Evolutionary conservation across 176 grass and related monocot species (phyloP).

Genomic region (Zea mays): DNA sequence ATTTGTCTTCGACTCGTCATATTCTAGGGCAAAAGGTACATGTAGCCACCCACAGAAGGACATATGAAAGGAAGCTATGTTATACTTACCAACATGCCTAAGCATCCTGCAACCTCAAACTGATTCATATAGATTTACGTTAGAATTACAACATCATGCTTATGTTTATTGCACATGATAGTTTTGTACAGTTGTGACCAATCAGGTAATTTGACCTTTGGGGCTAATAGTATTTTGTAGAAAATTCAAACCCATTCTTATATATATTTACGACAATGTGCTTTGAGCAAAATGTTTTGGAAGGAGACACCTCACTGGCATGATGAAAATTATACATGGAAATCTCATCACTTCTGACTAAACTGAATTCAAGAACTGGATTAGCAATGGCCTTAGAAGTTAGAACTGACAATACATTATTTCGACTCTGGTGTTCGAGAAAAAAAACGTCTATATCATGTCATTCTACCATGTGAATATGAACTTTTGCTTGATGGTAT

Average conservation of each 20-base stretch:
- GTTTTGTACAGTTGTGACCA: background rate
- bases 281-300: background rate
- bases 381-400: conserved; percentile 1
- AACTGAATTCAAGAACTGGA: conserved; percentile 15
- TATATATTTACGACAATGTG: background rate
- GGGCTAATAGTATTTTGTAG: background rate
- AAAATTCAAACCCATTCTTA: background rate
- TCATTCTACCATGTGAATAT: conserved; percentile 13
- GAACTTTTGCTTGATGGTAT: conserved; percentile 19
- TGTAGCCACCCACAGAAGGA: background rate
- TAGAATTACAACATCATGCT: conserved; percentile 6
- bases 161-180: background rate
- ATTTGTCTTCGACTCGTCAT: background rate
- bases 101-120: background rate
- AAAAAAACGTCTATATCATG: background rate
- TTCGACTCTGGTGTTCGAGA: background rate
- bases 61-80: background rate
- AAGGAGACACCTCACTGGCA: conserved; percentile 3
- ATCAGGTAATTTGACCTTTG: conserved; percentile 2
- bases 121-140: background rate
- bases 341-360: background rate
- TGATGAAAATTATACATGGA: conserved; percentile 8
- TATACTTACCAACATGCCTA: background rate
- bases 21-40: background rate
- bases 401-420: conserved; percentile 1